phyloP scores from a whole-genome alignment of 208 protist species.

The Leishmania braziliensis region DNA sequence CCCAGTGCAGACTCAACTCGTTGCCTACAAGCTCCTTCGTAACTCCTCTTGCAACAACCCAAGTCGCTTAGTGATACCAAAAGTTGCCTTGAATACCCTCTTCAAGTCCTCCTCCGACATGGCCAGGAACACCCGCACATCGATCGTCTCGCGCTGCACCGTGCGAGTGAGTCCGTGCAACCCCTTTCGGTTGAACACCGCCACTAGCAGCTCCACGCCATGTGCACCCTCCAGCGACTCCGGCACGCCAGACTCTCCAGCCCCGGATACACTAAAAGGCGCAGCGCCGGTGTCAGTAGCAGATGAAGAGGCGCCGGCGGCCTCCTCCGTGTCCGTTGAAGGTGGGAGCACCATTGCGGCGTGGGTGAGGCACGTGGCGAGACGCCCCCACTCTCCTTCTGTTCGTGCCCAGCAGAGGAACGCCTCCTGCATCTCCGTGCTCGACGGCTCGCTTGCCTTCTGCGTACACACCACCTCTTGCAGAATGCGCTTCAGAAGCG shows the following conservation, averaged over 20 bases:
- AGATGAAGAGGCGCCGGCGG: not conserved
- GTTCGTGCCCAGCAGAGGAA: slow-evolving; percentile 40
- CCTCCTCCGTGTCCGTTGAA: not conserved
- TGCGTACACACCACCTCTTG: slow-evolving; percentile 53
- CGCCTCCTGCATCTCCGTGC: slow-evolving; percentile 15
- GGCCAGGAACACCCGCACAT: slow-evolving; percentile 74
- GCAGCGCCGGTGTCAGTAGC: not conserved
- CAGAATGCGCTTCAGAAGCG: slow-evolving; percentile 48
- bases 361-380: slow-evolving; percentile 49
- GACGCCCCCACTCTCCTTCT: slow-evolving; percentile 19
- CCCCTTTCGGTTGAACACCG: slow-evolving; percentile 64
- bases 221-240: slow-evolving; percentile 34
- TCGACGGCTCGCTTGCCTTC: slow-evolving; percentile 28
- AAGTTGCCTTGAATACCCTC: slow-evolving; percentile 82
- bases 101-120: slow-evolving; percentile 78
- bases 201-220: slow-evolving; percentile 53
- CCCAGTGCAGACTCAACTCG: not conserved
- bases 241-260: not conserved
- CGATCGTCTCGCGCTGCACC: slow-evolving; percentile 72
- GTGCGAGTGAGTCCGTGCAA: slow-evolving; percentile 51
- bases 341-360: slow-evolving; percentile 58
- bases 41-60: slow-evolving; percentile 79
- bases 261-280: not conserved
- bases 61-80: slow-evolving; percentile 81
- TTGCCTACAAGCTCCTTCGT: slow-evolving; percentile 33